A percentile compares a stretch with the other conserved stretches of the same genome.
Conservation (phyloP, 345 rosid species). For the Erysimum cheiranthoides region DNA sequence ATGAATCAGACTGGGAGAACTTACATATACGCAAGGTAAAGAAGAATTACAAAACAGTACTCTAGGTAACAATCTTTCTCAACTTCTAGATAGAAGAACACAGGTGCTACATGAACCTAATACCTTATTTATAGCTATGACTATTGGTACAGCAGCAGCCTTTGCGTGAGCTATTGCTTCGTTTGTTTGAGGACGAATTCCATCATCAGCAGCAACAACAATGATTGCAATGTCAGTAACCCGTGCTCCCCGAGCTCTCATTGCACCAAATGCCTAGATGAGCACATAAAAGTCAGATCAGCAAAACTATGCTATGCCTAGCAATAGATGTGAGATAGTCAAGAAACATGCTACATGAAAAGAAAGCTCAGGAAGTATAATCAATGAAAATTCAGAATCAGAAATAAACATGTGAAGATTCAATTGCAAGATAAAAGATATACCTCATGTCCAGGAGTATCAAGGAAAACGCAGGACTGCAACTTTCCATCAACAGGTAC, state of each 20-base stretch:
- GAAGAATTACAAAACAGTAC: constrained; percentile 28
- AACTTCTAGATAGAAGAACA: neutral
- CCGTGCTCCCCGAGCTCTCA: constrained; percentile 99
- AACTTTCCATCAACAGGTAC: constrained; percentile 83
- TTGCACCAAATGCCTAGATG: constrained; percentile 97
- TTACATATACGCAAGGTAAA: constrained; percentile 33
- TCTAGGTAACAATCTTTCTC: constrained; percentile 27
- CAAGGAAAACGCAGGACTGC: constrained; percentile 92
- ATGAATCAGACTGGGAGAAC: constrained; percentile 33
- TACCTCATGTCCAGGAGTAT: constrained; percentile 99
- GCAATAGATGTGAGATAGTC: constrained; percentile 1
- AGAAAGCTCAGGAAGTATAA: constrained; percentile 7
- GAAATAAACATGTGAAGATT: constrained; percentile 20
- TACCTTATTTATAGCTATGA: constrained; percentile 94
- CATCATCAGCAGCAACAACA: constrained; percentile 99
- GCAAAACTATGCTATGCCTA: constrained; percentile 33
- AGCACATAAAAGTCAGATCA: constrained; percentile 42
- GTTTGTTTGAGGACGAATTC: constrained; percentile 96
- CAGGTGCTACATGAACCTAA: constrained; percentile 24
- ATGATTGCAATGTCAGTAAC: constrained; percentile 95
- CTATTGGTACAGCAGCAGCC: constrained; percentile 95
- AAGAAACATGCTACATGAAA: constrained; percentile 20
- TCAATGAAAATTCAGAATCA: constrained; percentile 15
- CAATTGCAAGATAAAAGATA: constrained; percentile 30
- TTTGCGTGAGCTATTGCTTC: constrained; percentile 99